Base-by-base conservation (phyloP, 1,139 yeast species). In the Casaregolazyma suthepensis region DNA sequence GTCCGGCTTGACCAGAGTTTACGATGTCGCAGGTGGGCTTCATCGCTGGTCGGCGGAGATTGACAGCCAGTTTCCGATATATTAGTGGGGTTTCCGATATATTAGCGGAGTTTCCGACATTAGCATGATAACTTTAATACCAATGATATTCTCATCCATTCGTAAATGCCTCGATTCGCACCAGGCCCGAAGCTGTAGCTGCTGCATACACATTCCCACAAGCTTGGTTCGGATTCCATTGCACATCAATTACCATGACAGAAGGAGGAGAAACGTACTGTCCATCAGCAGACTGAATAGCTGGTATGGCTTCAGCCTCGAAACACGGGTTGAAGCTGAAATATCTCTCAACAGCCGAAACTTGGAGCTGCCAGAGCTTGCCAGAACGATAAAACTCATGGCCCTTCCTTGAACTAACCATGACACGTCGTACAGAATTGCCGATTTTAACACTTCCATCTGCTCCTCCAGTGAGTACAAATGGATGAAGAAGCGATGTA, bases 1-100 rank as follows among this genome's bases (percentile, higher is more conserved):
- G 3, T 71, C 79, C 53, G 81, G 82, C 0, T 70, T 77, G 22
- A 55, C 65, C 0, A 71, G 80, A 15, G 89, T 80, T 0, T 59
- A 51, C 26, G 97, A 93, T 66, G 74, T 93, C 5, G 73, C 68
- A 13, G 98, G 98, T 1, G 99, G 99, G 0, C 71, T 90, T 37
- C 74, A 77, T 55, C 76, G 75, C 61, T 93, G 96, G 89, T 77
- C 87, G 53, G 75, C 72, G 18, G 74, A 75, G 0, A 74, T 88
- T 2, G 93, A 90, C 61, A 68, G 74, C 0, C 62, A 63, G 0
- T 76, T 90, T 51, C 97, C 97, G 5, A 75, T 76, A 46, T 91
- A 90, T 64, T 90, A 69, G 65, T 15, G 13, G 15, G 7, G 12
- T 48, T 3, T 7, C 42, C 15, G 4, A 2, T 5, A 43, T 19